These are phyloP conservation scores for Nicotiana obtusifolia DNA, from an alignment of 257 asterid species.

Conservation along the genomic window DNA sequence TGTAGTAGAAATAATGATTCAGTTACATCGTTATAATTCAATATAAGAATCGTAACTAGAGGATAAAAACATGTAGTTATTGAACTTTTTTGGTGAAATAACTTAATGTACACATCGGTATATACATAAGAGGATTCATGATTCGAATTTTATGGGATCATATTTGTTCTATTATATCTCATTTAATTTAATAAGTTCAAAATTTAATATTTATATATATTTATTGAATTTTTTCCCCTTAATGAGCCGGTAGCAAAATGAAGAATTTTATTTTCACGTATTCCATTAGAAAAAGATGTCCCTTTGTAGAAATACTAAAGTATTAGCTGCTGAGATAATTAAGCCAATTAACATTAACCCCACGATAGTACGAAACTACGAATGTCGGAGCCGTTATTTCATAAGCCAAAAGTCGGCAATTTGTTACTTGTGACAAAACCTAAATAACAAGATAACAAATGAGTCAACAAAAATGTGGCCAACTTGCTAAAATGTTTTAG, in stretches of 20 bases:
- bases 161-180: too few relatives aligned
- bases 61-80: too few relatives aligned
- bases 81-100: too few relatives aligned
- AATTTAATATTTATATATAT: too few relatives aligned
- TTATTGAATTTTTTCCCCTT: not conserved
- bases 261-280: not conserved
- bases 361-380: not conserved
- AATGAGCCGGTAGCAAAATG: not conserved
- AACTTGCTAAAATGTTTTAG: not conserved
- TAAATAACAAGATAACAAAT: not conserved
- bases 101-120: too few relatives aligned
- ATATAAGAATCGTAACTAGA: too few relatives aligned
- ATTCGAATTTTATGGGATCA: too few relatives aligned
- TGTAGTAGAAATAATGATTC: too few relatives aligned
- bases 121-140: too few relatives aligned
- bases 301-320: not conserved
- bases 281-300: not conserved
- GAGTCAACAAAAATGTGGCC: constrained; percentile 6
- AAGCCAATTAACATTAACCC: not conserved
- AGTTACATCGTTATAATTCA: too few relatives aligned
- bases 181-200: too few relatives aligned
- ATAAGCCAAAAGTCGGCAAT: not conserved
- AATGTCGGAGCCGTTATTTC: not conserved
- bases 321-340: not conserved
- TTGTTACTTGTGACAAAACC: not conserved